Conservation (phyloP, 73 alveolate species). For the Halteria grandinella region DNA sequence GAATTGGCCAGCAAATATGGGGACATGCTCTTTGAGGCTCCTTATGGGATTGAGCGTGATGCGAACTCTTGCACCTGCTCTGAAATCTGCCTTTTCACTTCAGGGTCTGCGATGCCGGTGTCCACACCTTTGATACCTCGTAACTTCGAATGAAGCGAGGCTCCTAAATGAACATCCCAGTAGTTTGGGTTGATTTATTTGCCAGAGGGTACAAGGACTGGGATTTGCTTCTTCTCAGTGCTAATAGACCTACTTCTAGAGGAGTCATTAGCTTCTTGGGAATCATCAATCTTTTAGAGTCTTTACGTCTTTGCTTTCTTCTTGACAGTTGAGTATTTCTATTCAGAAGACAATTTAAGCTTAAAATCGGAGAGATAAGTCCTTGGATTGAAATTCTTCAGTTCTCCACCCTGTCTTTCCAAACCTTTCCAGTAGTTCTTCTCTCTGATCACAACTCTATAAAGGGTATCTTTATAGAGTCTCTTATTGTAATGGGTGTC, state of each 20-base stretch:
- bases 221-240: no score
- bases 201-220: no score
- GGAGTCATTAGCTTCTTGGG: no score
- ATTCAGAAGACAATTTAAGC: neutral
- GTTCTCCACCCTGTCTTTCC: conserved; percentile 32
- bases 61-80: conserved; percentile 5
- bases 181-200: no score
- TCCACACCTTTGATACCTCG: no score
- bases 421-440: conserved; percentile 32
- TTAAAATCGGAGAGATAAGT: conserved; percentile 3
- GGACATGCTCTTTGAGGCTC: conserved; percentile 47
- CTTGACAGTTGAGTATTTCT: neutral
- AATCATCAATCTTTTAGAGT: neutral
- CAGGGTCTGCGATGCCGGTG: conserved; percentile 9
- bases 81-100: conserved; percentile 28
- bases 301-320: neutral
- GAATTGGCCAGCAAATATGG: conserved; percentile 45
- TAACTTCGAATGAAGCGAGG: no score
- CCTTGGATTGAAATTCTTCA: conserved; percentile 9
- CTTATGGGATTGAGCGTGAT: neutral
- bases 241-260: no score
- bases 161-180: no score
- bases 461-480: conserved; percentile 25
- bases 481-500: no score
- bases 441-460: conserved; percentile 40